Evolutionary conservation across 2,329 filamentous ascomycete genomes (phyloP).

Genomic region (Pestalotiopsis sp.): DNA sequence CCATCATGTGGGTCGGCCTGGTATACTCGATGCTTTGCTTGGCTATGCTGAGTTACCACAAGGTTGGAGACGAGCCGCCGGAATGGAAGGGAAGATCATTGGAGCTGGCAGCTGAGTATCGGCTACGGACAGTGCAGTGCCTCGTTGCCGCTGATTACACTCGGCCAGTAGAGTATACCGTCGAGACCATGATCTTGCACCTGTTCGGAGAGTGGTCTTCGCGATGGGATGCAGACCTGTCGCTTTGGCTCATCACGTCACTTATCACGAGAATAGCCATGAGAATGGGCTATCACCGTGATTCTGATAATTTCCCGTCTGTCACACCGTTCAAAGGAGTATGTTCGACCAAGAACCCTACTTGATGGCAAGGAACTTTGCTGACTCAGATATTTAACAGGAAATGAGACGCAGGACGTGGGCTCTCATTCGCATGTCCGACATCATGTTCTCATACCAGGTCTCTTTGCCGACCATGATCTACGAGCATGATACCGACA

Average conservation of each 20-base stretch:
- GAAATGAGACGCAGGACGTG: slow-evolving; percentile 74
- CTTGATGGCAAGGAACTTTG: slow-evolving; percentile 8
- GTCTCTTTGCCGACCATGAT: slow-evolving; percentile 71
- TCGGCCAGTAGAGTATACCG: slow-evolving; percentile 71
- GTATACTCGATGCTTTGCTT: slow-evolving; percentile 78
- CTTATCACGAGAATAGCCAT: slow-evolving; percentile 61
- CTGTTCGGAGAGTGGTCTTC: slow-evolving; percentile 76
- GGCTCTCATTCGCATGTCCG: slow-evolving; percentile 73
- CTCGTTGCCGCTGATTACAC: slow-evolving; percentile 78
- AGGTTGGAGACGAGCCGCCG: slow-evolving; percentile 77
- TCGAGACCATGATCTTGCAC: slow-evolving; percentile 80
- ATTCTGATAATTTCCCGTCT: slow-evolving; percentile 73
- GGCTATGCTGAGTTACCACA: slow-evolving; percentile 78
- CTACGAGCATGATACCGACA: slow-evolving; percentile 74
- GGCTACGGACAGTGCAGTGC: slow-evolving; percentile 76
- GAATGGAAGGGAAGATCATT: slow-evolving; percentile 73
- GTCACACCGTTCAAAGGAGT: slow-evolving; percentile 74
- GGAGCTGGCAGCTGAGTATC: slow-evolving; percentile 66
- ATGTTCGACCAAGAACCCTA: slow-evolving; percentile 30
- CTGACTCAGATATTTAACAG: slow-evolving; percentile 30
- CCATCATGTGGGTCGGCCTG: slow-evolving; percentile 78
- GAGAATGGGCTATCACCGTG: slow-evolving; percentile 78
- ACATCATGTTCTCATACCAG: slow-evolving; percentile 79
- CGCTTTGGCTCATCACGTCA: slow-evolving; percentile 62
- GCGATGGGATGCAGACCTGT: slow-evolving; percentile 73